Conservation (phyloP, 2,329 filamentous ascomycete species). For the Fusarium siculi region DNA sequence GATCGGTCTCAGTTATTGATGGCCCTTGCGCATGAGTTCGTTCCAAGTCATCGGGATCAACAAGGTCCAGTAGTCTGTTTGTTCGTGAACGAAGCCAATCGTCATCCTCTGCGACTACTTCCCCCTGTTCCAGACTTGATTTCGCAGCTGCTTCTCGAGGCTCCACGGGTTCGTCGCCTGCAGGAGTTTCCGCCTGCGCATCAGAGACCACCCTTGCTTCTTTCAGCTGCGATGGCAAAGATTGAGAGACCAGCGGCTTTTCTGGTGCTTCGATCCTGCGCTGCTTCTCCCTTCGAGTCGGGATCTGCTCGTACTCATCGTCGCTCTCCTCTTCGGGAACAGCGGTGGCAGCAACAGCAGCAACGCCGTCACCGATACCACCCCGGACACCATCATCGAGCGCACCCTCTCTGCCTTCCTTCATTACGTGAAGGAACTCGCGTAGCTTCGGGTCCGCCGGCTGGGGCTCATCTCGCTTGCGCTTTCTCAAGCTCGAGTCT, state of each 20-base stretch:
- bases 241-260: slow-evolving; percentile 30
- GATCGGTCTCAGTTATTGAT: slow-evolving; percentile 23
- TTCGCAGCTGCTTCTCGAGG: slow-evolving; percentile 35
- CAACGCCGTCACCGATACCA: slow-evolving; percentile 31
- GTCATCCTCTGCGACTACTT: slow-evolving; percentile 72
- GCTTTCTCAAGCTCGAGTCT: slow-evolving; percentile 70
- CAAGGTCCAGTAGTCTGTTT: slow-evolving; percentile 83
- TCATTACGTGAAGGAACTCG: slow-evolving; percentile 88
- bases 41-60: slow-evolving; percentile 75
- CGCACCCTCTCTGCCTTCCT: slow-evolving; percentile 57
- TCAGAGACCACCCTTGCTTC: slow-evolving; percentile 27
- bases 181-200: slow-evolving; percentile 15
- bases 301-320: slow-evolving; percentile 78
- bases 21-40: slow-evolving; percentile 34
- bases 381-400: slow-evolving; percentile 47
- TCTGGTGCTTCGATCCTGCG: slow-evolving; percentile 47
- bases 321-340: slow-evolving; percentile 71
- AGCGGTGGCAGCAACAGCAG: slow-evolving; percentile 47
- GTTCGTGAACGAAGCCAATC: slow-evolving; percentile 95
- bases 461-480: slow-evolving; percentile 69
- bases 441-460: slow-evolving; percentile 81
- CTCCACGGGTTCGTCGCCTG: slow-evolving; percentile 36
- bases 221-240: slow-evolving; percentile 33
- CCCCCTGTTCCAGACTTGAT: slow-evolving; percentile 37
- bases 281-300: slow-evolving; percentile 62